Evolutionary conservation across 169 alveolate genomes (phyloP).

Genomic region (Plasmodium fragile): DNA sequence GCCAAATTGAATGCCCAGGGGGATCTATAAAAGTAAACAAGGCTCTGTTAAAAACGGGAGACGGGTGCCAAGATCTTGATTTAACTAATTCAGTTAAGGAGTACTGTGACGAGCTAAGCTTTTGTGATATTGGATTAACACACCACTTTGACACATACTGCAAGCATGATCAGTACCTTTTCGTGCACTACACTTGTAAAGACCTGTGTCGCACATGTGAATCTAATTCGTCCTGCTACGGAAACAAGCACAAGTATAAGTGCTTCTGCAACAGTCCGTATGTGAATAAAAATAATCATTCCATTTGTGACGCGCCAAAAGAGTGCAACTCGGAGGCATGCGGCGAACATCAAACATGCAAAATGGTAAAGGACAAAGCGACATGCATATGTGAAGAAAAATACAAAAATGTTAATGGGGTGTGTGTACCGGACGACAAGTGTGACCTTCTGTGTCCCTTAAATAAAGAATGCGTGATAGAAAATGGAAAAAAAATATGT

Average conservation of each 20-base stretch:
- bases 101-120: constrained; percentile 28
- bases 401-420: constrained; percentile 24
- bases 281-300: background rate
- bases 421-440: constrained; percentile 11
- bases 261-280: constrained; percentile 56
- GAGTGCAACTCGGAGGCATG: background rate
- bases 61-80: constrained; percentile 33
- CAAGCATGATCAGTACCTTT: constrained; percentile 29
- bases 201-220: constrained; percentile 5
- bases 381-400: constrained; percentile 23
- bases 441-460: constrained; percentile 46
- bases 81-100: constrained; percentile 16
- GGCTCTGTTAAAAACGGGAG: constrained; percentile 32
- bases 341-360: constrained; percentile 17
- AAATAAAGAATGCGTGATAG: constrained; percentile 23
- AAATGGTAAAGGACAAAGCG: background rate
- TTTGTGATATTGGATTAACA: constrained; percentile 35
- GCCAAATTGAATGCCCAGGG: constrained; percentile 45
- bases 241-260: constrained; percentile 18
- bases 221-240: constrained; percentile 26
- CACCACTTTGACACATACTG: constrained; percentile 65
- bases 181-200: constrained; percentile 17
- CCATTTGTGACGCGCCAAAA: constrained; percentile 2
- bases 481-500: constrained; percentile 18
- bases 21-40: constrained; percentile 20